Evolutionary conservation across 768 basidiomycete genomes (phyloP).

Genomic region (Podaxis sp.): DNA sequence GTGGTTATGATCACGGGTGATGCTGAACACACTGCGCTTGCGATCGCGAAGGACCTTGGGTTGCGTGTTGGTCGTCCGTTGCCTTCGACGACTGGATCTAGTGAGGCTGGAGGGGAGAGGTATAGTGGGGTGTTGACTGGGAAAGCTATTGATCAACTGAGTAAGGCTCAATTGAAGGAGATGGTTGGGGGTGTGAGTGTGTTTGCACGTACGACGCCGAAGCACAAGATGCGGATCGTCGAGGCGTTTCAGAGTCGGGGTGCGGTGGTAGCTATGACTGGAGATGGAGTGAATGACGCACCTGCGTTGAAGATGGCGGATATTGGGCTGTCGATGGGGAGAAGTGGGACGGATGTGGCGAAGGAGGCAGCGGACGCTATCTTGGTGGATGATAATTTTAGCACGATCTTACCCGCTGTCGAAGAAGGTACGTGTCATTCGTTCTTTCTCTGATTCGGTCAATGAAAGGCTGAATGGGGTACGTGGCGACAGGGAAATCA

Average conservation of each 20-base stretch:
- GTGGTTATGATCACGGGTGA: slow-evolving; percentile 99
- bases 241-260: slow-evolving; percentile 91
- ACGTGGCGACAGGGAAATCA: slow-evolving; percentile 66
- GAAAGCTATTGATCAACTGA: slow-evolving; percentile 82
- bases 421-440: slow-evolving; percentile 68
- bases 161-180: slow-evolving; percentile 76
- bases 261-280: slow-evolving; percentile 94
- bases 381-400: slow-evolving; percentile 96
- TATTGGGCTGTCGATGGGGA: slow-evolving; percentile 97
- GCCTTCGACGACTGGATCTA: slow-evolving; percentile 30
- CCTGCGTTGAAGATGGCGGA: slow-evolving; percentile 98
- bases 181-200: slow-evolving; percentile 80
- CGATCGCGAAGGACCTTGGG: slow-evolving; percentile 85
- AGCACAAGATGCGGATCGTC: slow-evolving; percentile 97
- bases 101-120: slow-evolving; percentile 22
- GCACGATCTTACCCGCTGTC: slow-evolving; percentile 89
- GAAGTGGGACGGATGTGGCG: slow-evolving; percentile 97
- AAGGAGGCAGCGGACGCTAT: slow-evolving; percentile 98
- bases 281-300: slow-evolving; percentile 97
- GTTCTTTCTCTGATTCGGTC: slow-evolving; percentile 8
- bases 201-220: slow-evolving; percentile 93
- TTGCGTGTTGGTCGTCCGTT: slow-evolving; percentile 64
- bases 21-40: slow-evolving; percentile 84
- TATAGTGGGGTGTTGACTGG: slow-evolving; percentile 64
- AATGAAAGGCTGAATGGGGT: background rate